Evolutionary conservation across 2,329 filamentous ascomycete species (phyloP).

Genomic region (Monosporascus sp.): DNA sequence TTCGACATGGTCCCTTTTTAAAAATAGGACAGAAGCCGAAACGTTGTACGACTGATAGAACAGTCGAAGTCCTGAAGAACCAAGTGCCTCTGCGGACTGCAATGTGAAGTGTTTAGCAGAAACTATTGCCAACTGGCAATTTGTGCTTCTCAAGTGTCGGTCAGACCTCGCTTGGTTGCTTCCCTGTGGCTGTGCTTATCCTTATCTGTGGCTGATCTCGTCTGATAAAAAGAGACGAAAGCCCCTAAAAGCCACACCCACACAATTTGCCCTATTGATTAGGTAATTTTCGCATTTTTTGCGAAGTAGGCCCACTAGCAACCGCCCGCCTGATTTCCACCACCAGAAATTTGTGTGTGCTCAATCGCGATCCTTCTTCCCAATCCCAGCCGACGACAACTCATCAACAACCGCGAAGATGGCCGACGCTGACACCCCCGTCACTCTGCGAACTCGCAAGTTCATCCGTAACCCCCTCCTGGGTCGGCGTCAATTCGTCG

Average conservation of each 20-base stretch:
- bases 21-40: not conserved
- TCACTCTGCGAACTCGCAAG: constrained; percentile 96
- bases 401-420: constrained; percentile 57
- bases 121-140: not conserved
- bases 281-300: not conserved
- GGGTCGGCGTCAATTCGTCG: constrained; percentile 98
- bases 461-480: constrained; percentile 99
- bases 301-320: not conserved
- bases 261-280: not conserved
- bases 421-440: constrained; percentile 75
- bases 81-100: too few species aligned
- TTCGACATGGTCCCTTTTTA: not conserved
- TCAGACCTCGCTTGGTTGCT: not conserved
- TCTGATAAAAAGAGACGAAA: not conserved
- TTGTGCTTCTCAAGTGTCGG: not conserved
- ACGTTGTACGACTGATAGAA: too few species aligned
- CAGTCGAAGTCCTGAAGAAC: too few species aligned
- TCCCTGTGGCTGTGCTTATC: not conserved
- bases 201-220: not conserved
- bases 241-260: not conserved
- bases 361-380: not conserved
- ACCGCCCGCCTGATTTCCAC: not conserved
- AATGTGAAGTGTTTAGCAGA: not conserved
- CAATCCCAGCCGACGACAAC: not conserved
- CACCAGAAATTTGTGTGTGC: not conserved